These are phyloP conservation scores for Aspergillus japonicus DNA, from an alignment of 2,329 filamentous ascomycete species.

Conservation along the genomic window DNA sequence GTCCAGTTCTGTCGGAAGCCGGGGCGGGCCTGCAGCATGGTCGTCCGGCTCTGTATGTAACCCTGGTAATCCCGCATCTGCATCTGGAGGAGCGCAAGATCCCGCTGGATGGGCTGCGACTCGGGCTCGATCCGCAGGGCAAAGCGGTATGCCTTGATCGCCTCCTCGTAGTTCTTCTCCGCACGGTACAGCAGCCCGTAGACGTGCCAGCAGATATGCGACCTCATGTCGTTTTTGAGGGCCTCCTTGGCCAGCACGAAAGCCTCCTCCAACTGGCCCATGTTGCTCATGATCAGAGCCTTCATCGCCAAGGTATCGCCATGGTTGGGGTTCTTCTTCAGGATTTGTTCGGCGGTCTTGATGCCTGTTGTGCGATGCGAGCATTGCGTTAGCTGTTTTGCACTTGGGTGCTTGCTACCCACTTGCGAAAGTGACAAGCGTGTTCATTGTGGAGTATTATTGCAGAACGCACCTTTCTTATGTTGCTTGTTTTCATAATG, in stretches of 20 bases:
- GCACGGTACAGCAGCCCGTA: constrained; percentile 92
- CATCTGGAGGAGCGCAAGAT: constrained; percentile 87
- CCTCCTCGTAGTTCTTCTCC: constrained; percentile 97
- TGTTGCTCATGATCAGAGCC: constrained; percentile 89
- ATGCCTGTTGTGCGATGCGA: constrained; percentile 58
- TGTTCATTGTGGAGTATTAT: constrained; percentile 9
- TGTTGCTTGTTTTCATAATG: constrained; percentile 98
- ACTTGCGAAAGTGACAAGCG: constrained; percentile 8
- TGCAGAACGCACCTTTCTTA: constrained; percentile 65
- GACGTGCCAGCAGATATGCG: constrained; percentile 98
- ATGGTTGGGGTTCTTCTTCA: constrained; percentile 92
- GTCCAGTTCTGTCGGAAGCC: constrained; percentile 92
- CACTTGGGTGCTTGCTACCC: neutral
- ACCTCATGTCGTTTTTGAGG: constrained; percentile 95
- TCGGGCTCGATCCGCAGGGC: constrained; percentile 92
- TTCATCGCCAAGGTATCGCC: constrained; percentile 99
- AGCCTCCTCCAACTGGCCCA: constrained; percentile 89
- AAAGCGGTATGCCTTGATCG: constrained; percentile 98
- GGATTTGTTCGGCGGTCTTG: constrained; percentile 93
- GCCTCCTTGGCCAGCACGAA: constrained; percentile 91
- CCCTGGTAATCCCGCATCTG: constrained; percentile 96
- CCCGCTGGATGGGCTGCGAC: constrained; percentile 87
- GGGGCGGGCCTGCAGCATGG: constrained; percentile 83
- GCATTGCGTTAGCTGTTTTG: constrained; percentile 20
- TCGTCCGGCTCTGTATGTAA: constrained; percentile 82